These are phyloP conservation scores for Suillus plorans DNA, from an alignment of 768 basidiomycete species.

Conservation along the genomic window DNA sequence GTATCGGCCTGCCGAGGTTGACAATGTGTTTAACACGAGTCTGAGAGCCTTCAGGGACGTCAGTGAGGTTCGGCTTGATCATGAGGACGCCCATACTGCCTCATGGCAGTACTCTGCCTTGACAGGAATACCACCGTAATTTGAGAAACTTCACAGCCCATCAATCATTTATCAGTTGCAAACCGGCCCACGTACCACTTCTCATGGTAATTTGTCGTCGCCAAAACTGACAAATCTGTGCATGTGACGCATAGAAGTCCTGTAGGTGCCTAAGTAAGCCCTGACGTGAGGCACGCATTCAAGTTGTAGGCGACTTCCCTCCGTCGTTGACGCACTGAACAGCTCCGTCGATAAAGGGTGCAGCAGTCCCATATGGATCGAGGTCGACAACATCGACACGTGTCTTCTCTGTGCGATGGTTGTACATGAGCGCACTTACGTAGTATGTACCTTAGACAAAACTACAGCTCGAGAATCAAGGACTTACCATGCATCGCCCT, in stretches of 20 bases:
- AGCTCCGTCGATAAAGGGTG: slow-evolving; percentile 94
- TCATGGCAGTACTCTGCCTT: slow-evolving; percentile 97
- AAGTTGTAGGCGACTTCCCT: slow-evolving; percentile 46
- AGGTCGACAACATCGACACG: slow-evolving; percentile 96
- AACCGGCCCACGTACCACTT: slow-evolving; percentile 66
- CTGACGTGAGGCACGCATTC: neutral
- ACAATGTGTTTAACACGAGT: slow-evolving; percentile 82
- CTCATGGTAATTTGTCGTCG: slow-evolving; percentile 92
- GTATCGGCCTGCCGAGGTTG: slow-evolving; percentile 87
- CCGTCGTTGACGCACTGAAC: slow-evolving; percentile 87
- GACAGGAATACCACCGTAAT: slow-evolving; percentile 89
- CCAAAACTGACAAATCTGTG: slow-evolving; percentile 92
- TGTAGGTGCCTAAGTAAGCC: slow-evolving; percentile 27
- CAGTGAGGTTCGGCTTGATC: slow-evolving; percentile 1
- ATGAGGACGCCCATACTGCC: slow-evolving; percentile 51
- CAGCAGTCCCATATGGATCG: slow-evolving; percentile 96
- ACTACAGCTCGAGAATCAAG: neutral
- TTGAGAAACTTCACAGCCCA: slow-evolving; percentile 66
- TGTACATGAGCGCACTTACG: slow-evolving; percentile 83
- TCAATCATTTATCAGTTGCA: neutral
- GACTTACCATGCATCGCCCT: slow-evolving; percentile 91
- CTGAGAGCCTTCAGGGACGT: slow-evolving; percentile 70
- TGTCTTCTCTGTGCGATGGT: slow-evolving; percentile 67
- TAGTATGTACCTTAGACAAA: slow-evolving; percentile 3
- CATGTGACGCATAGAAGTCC: slow-evolving; percentile 94